Evolutionary conservation across 371 early-diverging fungal species (phyloP), one percentile per base, ranked within the genome.

Genomic region (Conidiobolus incongruus): DNA sequence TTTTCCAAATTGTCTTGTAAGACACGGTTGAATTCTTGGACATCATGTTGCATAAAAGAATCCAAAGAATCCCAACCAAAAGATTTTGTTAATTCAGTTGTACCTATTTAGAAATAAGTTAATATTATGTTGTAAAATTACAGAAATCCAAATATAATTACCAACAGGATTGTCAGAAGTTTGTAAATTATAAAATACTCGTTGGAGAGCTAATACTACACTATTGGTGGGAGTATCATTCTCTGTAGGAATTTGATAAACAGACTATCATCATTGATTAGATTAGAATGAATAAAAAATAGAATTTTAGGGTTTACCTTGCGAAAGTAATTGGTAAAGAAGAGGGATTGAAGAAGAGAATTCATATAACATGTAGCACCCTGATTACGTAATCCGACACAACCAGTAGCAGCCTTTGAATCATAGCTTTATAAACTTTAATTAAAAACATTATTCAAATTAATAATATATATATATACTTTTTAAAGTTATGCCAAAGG

Each of bases 291-390:
- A 10, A 11, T 19, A 3, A 3, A 36, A 36, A 4, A 4, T 19
- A 1, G 34, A 23, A n/a, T n/a, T n/a, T n/a, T n/a, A n/a, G n/a
- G 15, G 20, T n/a, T n/a, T 39, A 49, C 53, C 47, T 82, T 82
- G 46, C 92, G 77, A 62, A 99, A 97, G 55, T 75, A 72, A 49
- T 81, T 87, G 19, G 97, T 96, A 51, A 88, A 89, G 59, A 81
- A 97, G 12, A 98, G 70, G 2, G 94, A 87, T 60, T 99, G 99
- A 26, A 98, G 70, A 12, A 98, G 67, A 35, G 97, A 91, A 68
- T 98, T 98, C 85, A 98, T 88, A 59, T 99, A 99, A 66, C 99
- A 97, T 0, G 99, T 98, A 1, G 99, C 98, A 10, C 98, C 99
- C 56, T 97, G 93, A 59, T 98, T 98, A 44, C 77, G 76, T 46